Conservation (phyloP, 2,329 filamentous ascomycete genomes). For the Cordyceps militaris region DNA sequence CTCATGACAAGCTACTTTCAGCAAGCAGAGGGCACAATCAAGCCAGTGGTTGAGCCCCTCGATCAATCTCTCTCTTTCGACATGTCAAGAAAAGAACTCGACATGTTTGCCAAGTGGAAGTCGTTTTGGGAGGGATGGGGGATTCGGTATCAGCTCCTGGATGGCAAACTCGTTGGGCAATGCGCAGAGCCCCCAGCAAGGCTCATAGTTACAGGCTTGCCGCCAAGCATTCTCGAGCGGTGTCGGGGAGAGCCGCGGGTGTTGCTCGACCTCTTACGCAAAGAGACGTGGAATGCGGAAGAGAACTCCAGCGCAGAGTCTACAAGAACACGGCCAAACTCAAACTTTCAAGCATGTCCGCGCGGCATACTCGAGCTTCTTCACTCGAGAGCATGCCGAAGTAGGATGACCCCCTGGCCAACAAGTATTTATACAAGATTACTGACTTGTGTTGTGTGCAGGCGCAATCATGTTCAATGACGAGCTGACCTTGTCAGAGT, state of each 20-base stretch:
- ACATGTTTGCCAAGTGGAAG: slow-evolving; percentile 47
- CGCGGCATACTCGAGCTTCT: slow-evolving; percentile 67
- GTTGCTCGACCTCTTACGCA: slow-evolving; percentile 65
- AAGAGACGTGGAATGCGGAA: slow-evolving; percentile 62
- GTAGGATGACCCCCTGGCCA: slow-evolving; percentile 30
- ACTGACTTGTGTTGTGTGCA: slow-evolving; percentile 18
- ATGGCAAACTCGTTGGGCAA: background rate
- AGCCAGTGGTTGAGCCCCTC: slow-evolving; percentile 27
- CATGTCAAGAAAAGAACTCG: slow-evolving; percentile 52
- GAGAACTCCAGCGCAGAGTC: slow-evolving; percentile 29
- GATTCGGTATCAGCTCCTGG: slow-evolving; percentile 50
- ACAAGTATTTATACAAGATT: background rate
- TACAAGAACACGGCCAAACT: slow-evolving; percentile 9
- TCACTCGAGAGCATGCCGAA: slow-evolving; percentile 69
- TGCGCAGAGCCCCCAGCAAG: slow-evolving; percentile 12
- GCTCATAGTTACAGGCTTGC: slow-evolving; percentile 53
- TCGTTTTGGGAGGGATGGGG: slow-evolving; percentile 67
- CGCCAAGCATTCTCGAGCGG: slow-evolving; percentile 65
- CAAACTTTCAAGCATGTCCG: slow-evolving; percentile 61
- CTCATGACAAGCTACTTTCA: slow-evolving; percentile 53
- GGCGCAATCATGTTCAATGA: slow-evolving; percentile 84
- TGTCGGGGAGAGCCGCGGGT: slow-evolving; percentile 66
- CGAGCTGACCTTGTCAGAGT: slow-evolving; percentile 49
- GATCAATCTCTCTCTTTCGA: slow-evolving; percentile 57
- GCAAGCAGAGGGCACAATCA: slow-evolving; percentile 20